These are phyloP conservation scores for Lavandula angustifolia DNA, from an alignment of 257 asterid species.

Conservation along the genomic window DNA sequence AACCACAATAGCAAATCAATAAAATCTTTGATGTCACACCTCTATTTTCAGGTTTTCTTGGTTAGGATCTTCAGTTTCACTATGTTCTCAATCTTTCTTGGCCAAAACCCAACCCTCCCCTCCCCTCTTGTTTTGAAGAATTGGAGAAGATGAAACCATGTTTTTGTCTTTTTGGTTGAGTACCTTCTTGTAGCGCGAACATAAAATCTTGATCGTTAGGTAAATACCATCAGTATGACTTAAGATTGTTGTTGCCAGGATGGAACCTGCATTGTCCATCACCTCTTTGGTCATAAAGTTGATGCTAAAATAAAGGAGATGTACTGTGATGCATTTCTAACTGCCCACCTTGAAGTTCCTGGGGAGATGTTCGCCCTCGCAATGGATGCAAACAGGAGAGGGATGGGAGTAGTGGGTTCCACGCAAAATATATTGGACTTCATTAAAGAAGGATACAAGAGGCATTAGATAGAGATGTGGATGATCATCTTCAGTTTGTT, in stretches of 20 bases:
- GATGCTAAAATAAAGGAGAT: slow-evolving; percentile 77
- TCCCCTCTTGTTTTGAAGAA: neutral
- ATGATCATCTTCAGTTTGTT: slow-evolving; percentile 93
- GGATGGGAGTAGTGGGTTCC: slow-evolving; percentile 98
- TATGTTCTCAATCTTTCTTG: too few species aligned
- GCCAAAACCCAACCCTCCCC: too few species aligned
- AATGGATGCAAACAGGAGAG: slow-evolving; percentile 90
- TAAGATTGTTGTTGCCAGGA: slow-evolving; percentile 50
- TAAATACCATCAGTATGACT: neutral
- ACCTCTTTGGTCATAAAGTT: slow-evolving; percentile 92
- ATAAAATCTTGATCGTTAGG: neutral
- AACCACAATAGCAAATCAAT: slow-evolving; percentile 61
- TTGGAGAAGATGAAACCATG: neutral
- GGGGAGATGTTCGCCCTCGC: slow-evolving; percentile 96
- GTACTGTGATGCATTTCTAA: slow-evolving; percentile 87
- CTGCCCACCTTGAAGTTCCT: slow-evolving; percentile 98
- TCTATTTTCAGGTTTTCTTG: slow-evolving; percentile 71
- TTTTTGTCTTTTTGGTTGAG: neutral
- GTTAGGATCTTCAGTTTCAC: slow-evolving; percentile 19
- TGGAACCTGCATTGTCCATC: slow-evolving; percentile 96
- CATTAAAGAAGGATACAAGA: slow-evolving; percentile 75
- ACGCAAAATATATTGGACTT: slow-evolving; percentile 87
- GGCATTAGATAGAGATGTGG: slow-evolving; percentile 68
- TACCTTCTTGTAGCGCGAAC: neutral
- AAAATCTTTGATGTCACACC: slow-evolving; percentile 82